These are phyloP conservation scores for Talaromyces piceae DNA, from an alignment of 2,329 filamentous ascomycete species.

Conservation along the genomic window DNA sequence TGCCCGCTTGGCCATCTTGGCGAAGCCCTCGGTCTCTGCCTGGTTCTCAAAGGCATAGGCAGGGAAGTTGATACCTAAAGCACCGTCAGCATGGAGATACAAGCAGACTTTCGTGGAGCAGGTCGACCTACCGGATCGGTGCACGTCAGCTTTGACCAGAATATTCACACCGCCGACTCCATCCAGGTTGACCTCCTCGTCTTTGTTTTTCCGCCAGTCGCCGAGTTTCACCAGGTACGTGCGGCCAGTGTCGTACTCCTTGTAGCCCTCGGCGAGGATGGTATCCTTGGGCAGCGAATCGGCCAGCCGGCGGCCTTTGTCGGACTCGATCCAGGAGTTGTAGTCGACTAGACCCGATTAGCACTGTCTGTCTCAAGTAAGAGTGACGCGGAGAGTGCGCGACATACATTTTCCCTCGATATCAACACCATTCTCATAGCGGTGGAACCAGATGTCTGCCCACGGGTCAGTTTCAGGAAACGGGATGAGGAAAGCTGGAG, in stretches of 20 bases:
- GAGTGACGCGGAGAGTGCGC: too few species aligned
- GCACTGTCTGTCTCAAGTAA: neutral
- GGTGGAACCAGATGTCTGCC: conserved; percentile 92
- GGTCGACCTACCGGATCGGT: conserved; percentile 67
- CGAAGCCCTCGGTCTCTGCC: conserved; percentile 96
- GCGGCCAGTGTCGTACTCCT: conserved; percentile 83
- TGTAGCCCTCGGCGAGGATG: conserved; percentile 89
- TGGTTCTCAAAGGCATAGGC: conserved; percentile 97
- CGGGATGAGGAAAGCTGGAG: neutral
- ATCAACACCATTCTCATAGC: conserved; percentile 70
- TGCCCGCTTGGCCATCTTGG: conserved; percentile 95
- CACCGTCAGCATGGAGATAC: conserved; percentile 15
- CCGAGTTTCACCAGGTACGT: conserved; percentile 87
- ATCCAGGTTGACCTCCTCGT: conserved; percentile 85
- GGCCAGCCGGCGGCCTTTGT: conserved; percentile 71
- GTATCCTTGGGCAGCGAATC: conserved; percentile 67
- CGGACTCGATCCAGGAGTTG: conserved; percentile 96
- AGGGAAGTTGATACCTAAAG: conserved; percentile 87
- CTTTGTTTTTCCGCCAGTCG: conserved; percentile 85
- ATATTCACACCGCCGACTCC: conserved; percentile 97
- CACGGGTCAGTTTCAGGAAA: conserved; percentile 13
- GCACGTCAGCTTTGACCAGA: conserved; percentile 93
- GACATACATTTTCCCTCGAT: conserved; percentile 87
- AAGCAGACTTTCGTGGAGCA: neutral
- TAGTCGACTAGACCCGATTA: conserved; percentile 65